Evolutionary conservation across 2,329 filamentous ascomycete genomes (phyloP).

Genomic region (Trichoderma polysporum): DNA sequence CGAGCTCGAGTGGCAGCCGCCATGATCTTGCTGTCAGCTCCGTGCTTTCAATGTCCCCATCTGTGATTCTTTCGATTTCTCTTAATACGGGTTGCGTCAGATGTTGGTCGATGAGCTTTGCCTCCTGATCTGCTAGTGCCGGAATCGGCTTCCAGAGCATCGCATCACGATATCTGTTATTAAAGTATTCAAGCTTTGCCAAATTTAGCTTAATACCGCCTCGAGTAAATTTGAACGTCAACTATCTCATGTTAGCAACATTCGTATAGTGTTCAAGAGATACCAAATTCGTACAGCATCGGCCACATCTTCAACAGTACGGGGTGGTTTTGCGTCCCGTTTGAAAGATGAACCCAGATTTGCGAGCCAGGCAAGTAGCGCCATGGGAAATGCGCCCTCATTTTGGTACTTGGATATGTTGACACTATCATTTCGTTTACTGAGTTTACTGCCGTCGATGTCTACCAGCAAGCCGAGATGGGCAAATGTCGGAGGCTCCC

Average conservation of each 20-base stretch:
- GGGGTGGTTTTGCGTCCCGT: slow-evolving; percentile 28
- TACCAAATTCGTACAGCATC: slow-evolving; percentile 54
- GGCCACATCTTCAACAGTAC: slow-evolving; percentile 66
- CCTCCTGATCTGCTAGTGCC: slow-evolving; percentile 27
- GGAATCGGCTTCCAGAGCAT: slow-evolving; percentile 32
- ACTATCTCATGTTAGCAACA: slow-evolving; percentile 47
- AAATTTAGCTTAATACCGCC: slow-evolving; percentile 83
- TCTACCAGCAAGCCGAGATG: slow-evolving; percentile 76
- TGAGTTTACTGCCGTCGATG: slow-evolving; percentile 70
- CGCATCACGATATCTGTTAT: slow-evolving; percentile 60
- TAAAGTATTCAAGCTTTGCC: slow-evolving; percentile 77
- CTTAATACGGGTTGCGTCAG: slow-evolving; percentile 27
- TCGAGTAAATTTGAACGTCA: slow-evolving; percentile 84
- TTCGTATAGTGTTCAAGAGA: not conserved
- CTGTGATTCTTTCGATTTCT: slow-evolving; percentile 29
- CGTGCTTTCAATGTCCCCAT: not conserved
- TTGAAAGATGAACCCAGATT: slow-evolving; percentile 54
- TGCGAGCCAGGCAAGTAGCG: slow-evolving; percentile 76
- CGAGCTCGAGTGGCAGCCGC: slow-evolving; percentile 27
- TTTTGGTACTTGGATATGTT: slow-evolving; percentile 53
- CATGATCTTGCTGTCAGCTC: slow-evolving; percentile 25
- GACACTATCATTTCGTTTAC: slow-evolving; percentile 69
- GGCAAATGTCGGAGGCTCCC: slow-evolving; percentile 72
- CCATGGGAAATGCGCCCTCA: slow-evolving; percentile 47
- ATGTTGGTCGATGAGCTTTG: slow-evolving; percentile 27